A percentile compares a stretch with the other conserved stretches of the same genome.
phyloP scores from a whole-genome alignment of 306 rosid genomes.

The Quercus cerris region DNA sequence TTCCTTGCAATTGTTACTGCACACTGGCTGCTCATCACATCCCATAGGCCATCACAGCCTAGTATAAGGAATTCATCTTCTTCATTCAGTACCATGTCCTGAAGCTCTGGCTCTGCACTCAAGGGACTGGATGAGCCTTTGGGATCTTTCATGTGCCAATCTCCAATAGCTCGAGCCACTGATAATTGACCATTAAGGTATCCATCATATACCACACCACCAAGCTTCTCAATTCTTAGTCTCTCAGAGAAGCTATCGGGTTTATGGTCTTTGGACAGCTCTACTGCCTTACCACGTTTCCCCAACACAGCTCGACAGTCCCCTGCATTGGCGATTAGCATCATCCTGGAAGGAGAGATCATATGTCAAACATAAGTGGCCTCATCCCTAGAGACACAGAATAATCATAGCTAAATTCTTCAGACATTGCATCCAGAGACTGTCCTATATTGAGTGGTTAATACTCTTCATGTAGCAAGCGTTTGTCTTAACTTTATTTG shows the following conservation, averaged over 20 bases:
- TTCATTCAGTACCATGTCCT: constrained; percentile 54
- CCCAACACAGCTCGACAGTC: constrained; percentile 82
- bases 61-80: constrained; percentile 79
- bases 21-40: constrained; percentile 87
- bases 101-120: constrained; percentile 76
- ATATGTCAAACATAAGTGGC: background rate
- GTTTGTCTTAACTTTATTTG: no score
- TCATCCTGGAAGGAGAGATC: constrained; percentile 39
- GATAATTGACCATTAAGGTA: constrained; percentile 78
- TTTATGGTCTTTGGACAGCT: constrained; percentile 82
- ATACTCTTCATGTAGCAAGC: no score
- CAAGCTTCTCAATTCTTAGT: constrained; percentile 73
- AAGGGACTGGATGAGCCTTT: constrained; percentile 73
- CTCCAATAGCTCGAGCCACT: constrained; percentile 81
- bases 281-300: constrained; percentile 64
- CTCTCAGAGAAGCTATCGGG: constrained; percentile 61
- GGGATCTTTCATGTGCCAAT: constrained; percentile 91
- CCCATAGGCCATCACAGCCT: constrained; percentile 90
- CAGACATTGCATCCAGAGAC: background rate
- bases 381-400: background rate
- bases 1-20: constrained; percentile 77
- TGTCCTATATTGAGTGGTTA: background rate
- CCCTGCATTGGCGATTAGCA: constrained; percentile 77
- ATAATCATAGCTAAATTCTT: background rate
- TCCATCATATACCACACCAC: constrained; percentile 78